phyloP scores from a whole-genome alignment of 2,329 filamentous ascomycete species.

The Pseudopithomyces maydicus region DNA sequence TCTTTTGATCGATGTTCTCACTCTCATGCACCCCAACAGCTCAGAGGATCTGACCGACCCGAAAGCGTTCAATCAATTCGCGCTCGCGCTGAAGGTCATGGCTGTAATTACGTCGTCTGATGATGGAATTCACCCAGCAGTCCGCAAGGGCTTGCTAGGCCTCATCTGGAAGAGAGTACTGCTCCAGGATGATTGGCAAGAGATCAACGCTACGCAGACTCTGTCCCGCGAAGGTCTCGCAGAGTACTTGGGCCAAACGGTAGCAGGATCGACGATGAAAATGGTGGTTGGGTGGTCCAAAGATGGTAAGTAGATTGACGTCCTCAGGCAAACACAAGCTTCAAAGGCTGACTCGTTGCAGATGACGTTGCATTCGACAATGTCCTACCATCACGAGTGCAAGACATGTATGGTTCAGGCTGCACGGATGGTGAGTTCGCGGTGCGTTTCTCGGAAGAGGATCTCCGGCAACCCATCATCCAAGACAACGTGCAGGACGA shows the following conservation, averaged over 20 bases:
- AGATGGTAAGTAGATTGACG: slow-evolving; percentile 56
- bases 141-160: slow-evolving; percentile 56
- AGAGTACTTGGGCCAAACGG: slow-evolving; percentile 63
- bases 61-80: slow-evolving; percentile 67
- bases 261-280: slow-evolving; percentile 70
- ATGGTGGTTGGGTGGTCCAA: slow-evolving; percentile 60
- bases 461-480: slow-evolving; percentile 69
- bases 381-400: slow-evolving; percentile 25
- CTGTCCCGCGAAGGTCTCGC: slow-evolving; percentile 73
- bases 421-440: slow-evolving; percentile 65
- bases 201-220: slow-evolving; percentile 76
- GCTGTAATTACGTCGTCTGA: slow-evolving; percentile 46
- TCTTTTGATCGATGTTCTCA: slow-evolving; percentile 75
- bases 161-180: slow-evolving; percentile 90
- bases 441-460: slow-evolving; percentile 55
- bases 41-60: slow-evolving; percentile 48
- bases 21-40: slow-evolving; percentile 68
- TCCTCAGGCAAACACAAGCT: not conserved
- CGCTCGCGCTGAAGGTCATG: slow-evolving; percentile 68
- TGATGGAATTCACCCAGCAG: slow-evolving; percentile 48
- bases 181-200: slow-evolving; percentile 82
- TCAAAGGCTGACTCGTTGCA: slow-evolving; percentile 8
- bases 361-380: slow-evolving; percentile 19
- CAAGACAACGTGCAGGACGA: slow-evolving; percentile 78
- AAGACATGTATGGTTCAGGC: slow-evolving; percentile 49